Evolutionary conservation across 164 flowering plant genomes (phyloP).

Genomic region (Magnolia kwangsiensis): DNA sequence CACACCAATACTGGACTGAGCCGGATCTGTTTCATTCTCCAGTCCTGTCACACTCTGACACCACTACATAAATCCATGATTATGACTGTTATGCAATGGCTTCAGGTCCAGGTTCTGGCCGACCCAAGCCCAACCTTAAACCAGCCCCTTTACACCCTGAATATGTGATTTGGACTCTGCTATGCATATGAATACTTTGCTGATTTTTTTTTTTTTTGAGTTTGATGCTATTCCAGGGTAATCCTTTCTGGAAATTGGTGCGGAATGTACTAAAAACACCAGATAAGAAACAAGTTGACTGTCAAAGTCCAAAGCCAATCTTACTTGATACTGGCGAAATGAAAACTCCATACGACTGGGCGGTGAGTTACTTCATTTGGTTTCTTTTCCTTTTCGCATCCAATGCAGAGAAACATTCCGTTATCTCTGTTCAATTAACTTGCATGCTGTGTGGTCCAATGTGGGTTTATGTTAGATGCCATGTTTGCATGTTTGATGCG

Average conservation of each 20-base stretch:
- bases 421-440: background rate
- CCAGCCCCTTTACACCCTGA: background rate
- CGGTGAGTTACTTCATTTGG: constrained; percentile 46
- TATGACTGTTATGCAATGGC: background rate
- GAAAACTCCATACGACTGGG: constrained; percentile 95
- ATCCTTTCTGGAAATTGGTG: constrained; percentile 89
- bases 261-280: constrained; percentile 74
- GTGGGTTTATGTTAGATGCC: background rate
- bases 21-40: background rate
- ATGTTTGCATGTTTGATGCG: no score
- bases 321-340: constrained; percentile 98
- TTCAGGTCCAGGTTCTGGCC: background rate
- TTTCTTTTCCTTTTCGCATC: background rate
- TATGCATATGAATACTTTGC: background rate
- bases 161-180: background rate
- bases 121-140: background rate
- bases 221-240: constrained; percentile 54
- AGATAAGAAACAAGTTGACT: constrained; percentile 57
- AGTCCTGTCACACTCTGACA: background rate
- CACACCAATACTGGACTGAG: background rate
- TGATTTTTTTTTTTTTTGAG: background rate
- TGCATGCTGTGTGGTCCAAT: background rate
- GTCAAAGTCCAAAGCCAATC: constrained; percentile 94
- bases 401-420: background rate
- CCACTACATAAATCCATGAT: background rate